phyloP scores from a whole-genome alignment of 805 yeast genomes.

The Sungouiozyma intestinalis region DNA sequence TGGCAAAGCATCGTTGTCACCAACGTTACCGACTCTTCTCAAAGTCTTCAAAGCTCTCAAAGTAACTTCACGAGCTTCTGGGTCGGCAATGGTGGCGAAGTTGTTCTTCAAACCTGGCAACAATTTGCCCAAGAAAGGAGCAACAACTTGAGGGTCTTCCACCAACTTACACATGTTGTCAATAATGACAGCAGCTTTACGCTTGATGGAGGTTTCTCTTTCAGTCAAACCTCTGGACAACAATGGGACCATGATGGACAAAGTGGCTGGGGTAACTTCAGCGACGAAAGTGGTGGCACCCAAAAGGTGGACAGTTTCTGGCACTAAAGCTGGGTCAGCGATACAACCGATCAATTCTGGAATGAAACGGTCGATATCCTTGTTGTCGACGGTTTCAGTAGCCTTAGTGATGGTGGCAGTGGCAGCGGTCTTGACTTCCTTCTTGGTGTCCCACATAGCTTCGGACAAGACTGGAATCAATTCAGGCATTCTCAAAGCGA shows the following conservation, averaged over 20 bases:
- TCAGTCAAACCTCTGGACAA: slow-evolving; percentile 99
- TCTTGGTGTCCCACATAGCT: slow-evolving; percentile 99
- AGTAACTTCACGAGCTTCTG: slow-evolving; percentile 99
- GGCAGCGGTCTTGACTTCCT: slow-evolving; percentile 95
- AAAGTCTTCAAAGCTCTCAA: slow-evolving; percentile 93
- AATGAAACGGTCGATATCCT: slow-evolving; percentile 98
- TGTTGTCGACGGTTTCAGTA: slow-evolving; percentile 97
- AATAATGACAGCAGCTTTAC: slow-evolving; percentile 98
- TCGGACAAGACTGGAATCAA: slow-evolving; percentile 96
- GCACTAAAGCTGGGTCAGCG: slow-evolving; percentile 92
- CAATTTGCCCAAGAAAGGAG: slow-evolving; percentile 93
- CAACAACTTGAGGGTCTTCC: slow-evolving; percentile 99
- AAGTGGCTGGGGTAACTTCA: slow-evolving; percentile 98
- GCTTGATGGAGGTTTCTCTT: slow-evolving; percentile 98
- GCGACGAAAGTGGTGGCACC: slow-evolving; percentile 99
- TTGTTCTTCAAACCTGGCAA: slow-evolving; percentile 94
- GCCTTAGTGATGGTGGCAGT: slow-evolving; percentile 90
- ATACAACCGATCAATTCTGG: slow-evolving; percentile 96
- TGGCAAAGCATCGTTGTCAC: slow-evolving; percentile 82
- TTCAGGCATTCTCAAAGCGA: slow-evolving; percentile 99
- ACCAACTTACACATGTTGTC: slow-evolving; percentile 99
- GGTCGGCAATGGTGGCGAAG: slow-evolving; percentile 96
- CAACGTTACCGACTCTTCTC: slow-evolving; percentile 97
- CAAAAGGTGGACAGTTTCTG: slow-evolving; percentile 96
- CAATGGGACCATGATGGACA: slow-evolving; percentile 98